Percentiles rank a stretch among this genome's conserved stretches.
These are phyloP conservation scores for Fusarium phyllophilum DNA, from an alignment of 2,329 filamentous ascomycete genomes.

Conservation along the genomic window DNA sequence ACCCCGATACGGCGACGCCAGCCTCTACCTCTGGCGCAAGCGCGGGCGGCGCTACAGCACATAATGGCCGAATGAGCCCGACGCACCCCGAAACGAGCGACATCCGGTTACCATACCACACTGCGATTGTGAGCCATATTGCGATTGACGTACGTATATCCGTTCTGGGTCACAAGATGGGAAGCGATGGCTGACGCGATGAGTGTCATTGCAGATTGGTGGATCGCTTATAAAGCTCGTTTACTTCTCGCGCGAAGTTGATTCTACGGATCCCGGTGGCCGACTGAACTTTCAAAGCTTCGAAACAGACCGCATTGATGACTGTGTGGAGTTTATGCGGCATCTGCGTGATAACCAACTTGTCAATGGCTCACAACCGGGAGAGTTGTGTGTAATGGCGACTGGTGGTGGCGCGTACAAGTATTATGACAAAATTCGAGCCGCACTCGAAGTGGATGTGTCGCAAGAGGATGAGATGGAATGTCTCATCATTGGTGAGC, in stretches of 20 bases:
- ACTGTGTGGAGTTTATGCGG: slow-evolving; percentile 92
- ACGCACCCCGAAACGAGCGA: slow-evolving; percentile 80
- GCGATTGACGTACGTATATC: slow-evolving; percentile 83
- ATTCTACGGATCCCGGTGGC: slow-evolving; percentile 82
- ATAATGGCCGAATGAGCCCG: slow-evolving; percentile 59
- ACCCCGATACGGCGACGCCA: slow-evolving; percentile 73
- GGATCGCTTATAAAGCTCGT: slow-evolving; percentile 96
- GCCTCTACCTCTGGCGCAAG: slow-evolving; percentile 49
- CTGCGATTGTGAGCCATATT: slow-evolving; percentile 93
- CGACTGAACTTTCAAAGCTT: slow-evolving; percentile 95
- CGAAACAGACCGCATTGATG: slow-evolving; percentile 93
- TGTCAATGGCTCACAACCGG: slow-evolving; percentile 76
- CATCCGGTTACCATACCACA: slow-evolving; percentile 96
- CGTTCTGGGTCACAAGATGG: slow-evolving; percentile 16
- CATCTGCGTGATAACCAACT: slow-evolving; percentile 85
- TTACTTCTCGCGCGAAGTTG: slow-evolving; percentile 91
- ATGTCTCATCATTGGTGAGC: slow-evolving; percentile 88
- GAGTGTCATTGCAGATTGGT: slow-evolving; percentile 74
- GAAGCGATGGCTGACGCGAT: slow-evolving; percentile 24
- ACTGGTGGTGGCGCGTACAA: slow-evolving; percentile 97
- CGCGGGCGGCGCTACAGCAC: slow-evolving; percentile 28
- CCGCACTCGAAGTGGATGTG: slow-evolving; percentile 87
- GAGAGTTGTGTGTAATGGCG: slow-evolving; percentile 89
- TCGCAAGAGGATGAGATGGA: slow-evolving; percentile 98
- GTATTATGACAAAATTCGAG: slow-evolving; percentile 90